Conservation (phyloP, 2,329 filamentous ascomycete genomes). For the Rhinocladiella similis region DNA sequence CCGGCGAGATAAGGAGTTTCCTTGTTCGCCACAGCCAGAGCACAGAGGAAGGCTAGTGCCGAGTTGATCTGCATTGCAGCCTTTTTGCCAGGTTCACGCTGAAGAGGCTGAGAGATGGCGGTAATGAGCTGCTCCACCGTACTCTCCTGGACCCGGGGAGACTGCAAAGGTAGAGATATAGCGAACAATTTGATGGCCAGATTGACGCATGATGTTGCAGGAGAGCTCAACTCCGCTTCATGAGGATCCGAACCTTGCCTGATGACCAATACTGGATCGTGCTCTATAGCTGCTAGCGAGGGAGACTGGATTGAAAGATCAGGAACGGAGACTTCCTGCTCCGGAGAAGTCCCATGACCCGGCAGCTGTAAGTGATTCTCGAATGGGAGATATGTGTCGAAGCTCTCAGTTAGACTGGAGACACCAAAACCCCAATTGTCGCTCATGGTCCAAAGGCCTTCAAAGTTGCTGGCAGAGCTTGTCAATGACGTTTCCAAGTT, state of each 20-base stretch:
- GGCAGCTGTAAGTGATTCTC: slow-evolving; percentile 43
- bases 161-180: slow-evolving; percentile 84
- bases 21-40: slow-evolving; percentile 79
- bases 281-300: slow-evolving; percentile 43
- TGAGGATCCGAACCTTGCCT: slow-evolving; percentile 14
- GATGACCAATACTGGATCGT: slow-evolving; percentile 59
- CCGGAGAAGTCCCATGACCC: slow-evolving; percentile 33
- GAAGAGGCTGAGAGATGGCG: slow-evolving; percentile 70
- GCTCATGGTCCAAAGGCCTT: slow-evolving; percentile 90
- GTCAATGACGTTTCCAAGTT: slow-evolving; percentile 89
- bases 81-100: slow-evolving; percentile 83
- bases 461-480: slow-evolving; percentile 83
- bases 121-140: slow-evolving; percentile 91
- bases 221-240: slow-evolving; percentile 49
- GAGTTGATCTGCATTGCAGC: slow-evolving; percentile 91
- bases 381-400: slow-evolving; percentile 66
- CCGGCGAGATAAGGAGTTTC: slow-evolving; percentile 74
- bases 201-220: slow-evolving; percentile 91
- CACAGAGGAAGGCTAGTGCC: slow-evolving; percentile 74
- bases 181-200: slow-evolving; percentile 91
- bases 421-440: slow-evolving; percentile 96
- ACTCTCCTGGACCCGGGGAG: slow-evolving; percentile 90
- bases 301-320: slow-evolving; percentile 24
- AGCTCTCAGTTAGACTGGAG: slow-evolving; percentile 78
- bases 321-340: slow-evolving; percentile 25